A percentile compares a stretch with the other conserved stretches of the same genome.
Evolutionary conservation across 169 alveolate genomes (phyloP).

Genomic region (Plasmodium gallinaceum): DNA sequence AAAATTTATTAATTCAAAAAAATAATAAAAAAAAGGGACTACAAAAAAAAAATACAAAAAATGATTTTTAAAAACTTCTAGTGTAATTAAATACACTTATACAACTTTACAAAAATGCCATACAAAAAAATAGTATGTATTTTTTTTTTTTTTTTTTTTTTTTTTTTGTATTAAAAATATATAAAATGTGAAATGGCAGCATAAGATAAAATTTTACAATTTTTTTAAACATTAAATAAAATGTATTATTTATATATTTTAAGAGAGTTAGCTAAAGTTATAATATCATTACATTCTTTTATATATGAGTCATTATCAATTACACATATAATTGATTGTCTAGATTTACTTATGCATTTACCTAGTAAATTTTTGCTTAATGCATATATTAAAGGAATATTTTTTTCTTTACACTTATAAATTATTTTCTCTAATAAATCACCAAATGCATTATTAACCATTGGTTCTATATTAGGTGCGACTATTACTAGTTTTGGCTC

Average conservation of each 20-base stretch:
- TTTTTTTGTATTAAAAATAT: not conserved
- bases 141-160: not conserved
- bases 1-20: too few relatives aligned
- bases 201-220: not conserved
- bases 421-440: constrained; percentile 36
- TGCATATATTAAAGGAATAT: constrained; percentile 58
- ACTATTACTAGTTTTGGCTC: constrained; percentile 63
- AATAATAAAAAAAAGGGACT: too few relatives aligned
- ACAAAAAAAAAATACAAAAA: too few relatives aligned
- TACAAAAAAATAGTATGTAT: not conserved
- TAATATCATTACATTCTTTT: constrained; percentile 54
- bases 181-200: not conserved
- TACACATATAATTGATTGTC: constrained; percentile 59
- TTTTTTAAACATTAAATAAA: not conserved
- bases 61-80: too few relatives aligned
- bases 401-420: constrained; percentile 52
- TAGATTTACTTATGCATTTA: constrained; percentile 42
- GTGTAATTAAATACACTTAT: too few relatives aligned
- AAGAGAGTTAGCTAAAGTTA: constrained; percentile 37
- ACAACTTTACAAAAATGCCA: too few relatives aligned
- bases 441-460: constrained; percentile 37
- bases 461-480: constrained; percentile 74
- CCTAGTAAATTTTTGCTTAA: constrained; percentile 68
- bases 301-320: constrained; percentile 65
- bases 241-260: constrained; percentile 11